These are phyloP conservation scores for Smithsoniella earleae DNA, from an alignment of 163 green algal genomes.

Conservation along the genomic window DNA sequence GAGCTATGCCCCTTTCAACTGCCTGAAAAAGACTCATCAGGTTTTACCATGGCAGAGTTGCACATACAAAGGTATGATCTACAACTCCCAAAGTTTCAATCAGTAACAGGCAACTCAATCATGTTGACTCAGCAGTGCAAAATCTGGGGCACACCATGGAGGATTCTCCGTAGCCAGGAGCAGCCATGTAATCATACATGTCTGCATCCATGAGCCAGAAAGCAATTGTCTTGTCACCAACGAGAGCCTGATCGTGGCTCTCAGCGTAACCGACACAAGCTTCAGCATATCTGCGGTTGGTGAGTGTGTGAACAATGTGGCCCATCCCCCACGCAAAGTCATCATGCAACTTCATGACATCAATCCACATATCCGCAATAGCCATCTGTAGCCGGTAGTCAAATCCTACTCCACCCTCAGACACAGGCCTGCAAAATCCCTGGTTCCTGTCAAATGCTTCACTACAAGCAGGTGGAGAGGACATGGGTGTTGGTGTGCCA, in stretches of 20 bases:
- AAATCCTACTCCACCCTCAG: conserved; percentile 90
- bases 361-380: conserved; percentile 96
- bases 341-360: conserved; percentile 52
- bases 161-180: conserved; percentile 17
- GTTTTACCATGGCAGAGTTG: no score
- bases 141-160: not conserved
- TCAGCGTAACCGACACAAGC: conserved; percentile 87
- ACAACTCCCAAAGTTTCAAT: not conserved
- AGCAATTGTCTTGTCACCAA: conserved; percentile 82
- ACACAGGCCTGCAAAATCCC: conserved; percentile 56
- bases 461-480: not conserved
- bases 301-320: conserved; percentile 84
- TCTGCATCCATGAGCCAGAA: conserved; percentile 97
- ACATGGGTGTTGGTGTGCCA: not conserved
- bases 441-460: conserved; percentile 39
- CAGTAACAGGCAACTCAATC: no score
- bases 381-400: conserved; percentile 97
- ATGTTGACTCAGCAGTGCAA: not conserved
- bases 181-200: conserved; percentile 92
- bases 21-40: no score
- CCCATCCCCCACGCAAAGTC: conserved; percentile 88
- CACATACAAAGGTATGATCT: no score
- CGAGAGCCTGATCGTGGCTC: conserved; percentile 81
- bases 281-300: conserved; percentile 86
- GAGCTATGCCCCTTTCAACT: conserved; percentile 81